These are phyloP conservation scores for Phytophthora pseudosyringae DNA, from an alignment of 352 stramenopile species.

Conservation along the genomic window DNA sequence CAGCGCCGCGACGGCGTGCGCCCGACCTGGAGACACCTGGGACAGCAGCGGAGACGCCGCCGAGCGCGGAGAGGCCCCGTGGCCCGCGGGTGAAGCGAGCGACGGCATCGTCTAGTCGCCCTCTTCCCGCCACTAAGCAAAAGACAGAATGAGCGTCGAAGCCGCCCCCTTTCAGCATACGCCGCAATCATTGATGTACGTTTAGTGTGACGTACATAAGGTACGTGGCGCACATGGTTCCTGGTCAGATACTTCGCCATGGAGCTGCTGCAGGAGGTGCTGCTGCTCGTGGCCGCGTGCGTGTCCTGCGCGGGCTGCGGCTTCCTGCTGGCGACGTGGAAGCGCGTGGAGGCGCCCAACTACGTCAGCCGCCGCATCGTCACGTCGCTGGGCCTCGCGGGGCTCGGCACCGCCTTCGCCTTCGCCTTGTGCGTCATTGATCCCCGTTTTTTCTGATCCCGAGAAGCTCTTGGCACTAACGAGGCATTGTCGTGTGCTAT, in stretches of 20 bases:
- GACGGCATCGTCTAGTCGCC: constrained; percentile 25
- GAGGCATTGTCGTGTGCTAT: neutral
- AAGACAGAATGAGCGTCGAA: constrained; percentile 29
- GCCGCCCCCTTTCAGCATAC: constrained; percentile 8
- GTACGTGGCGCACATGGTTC: constrained; percentile 5
- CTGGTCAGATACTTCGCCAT: constrained; percentile 28
- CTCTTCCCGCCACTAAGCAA: constrained; percentile 24
- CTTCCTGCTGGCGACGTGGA: constrained; percentile 78
- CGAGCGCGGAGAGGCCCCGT: constrained; percentile 16
- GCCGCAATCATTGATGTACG: constrained; percentile 7
- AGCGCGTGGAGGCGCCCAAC: constrained; percentile 65
- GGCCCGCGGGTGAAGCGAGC: constrained; percentile 16
- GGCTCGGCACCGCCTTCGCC: constrained; percentile 61
- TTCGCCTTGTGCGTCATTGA: constrained; percentile 60
- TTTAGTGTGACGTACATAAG: neutral
- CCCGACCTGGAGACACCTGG: constrained; percentile 6
- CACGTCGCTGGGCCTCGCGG: constrained; percentile 68
- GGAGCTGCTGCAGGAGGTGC: constrained; percentile 48
- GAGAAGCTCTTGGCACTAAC: neutral
- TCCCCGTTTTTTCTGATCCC: constrained; percentile 1
- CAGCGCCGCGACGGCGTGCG: constrained; percentile 12
- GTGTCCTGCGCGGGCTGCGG: constrained; percentile 73
- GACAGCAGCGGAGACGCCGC: constrained; percentile 7
- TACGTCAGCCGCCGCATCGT: constrained; percentile 78
- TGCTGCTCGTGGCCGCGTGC: constrained; percentile 56